phyloP scores from a whole-genome alignment of 2,329 filamentous ascomycete species.

The Fusarium multiceps region DNA sequence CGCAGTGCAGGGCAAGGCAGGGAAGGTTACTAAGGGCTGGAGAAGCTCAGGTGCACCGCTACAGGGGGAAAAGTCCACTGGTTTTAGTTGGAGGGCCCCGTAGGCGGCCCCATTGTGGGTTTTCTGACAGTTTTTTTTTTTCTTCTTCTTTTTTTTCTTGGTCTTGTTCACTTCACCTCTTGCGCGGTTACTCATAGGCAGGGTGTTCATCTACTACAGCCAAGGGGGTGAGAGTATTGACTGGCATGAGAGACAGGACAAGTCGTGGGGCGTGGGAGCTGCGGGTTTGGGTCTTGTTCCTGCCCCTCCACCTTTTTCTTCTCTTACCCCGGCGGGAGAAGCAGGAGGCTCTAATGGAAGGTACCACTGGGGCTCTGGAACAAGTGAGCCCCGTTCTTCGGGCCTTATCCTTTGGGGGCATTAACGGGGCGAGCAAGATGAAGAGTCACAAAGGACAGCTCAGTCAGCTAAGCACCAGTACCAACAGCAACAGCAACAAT shows the following conservation, averaged over 20 bases:
- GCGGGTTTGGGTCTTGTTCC: constrained; percentile 25
- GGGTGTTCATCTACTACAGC: constrained; percentile 15
- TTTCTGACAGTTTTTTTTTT: background rate
- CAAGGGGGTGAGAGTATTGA: constrained; percentile 17
- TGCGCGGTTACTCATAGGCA: constrained; percentile 3
- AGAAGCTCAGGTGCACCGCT: constrained; percentile 33
- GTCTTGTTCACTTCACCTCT: background rate
- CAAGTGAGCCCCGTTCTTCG: constrained; percentile 42
- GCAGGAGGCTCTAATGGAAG: constrained; percentile 45
- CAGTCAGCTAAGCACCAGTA: constrained; percentile 20
- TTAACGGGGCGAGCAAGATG: constrained; percentile 35
- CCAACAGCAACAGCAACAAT: background rate
- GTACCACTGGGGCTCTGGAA: constrained; percentile 38
- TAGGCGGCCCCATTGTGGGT: constrained; percentile 35
- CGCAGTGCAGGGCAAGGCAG: constrained; percentile 16
- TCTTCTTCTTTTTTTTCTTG: background rate
- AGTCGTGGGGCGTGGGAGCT: constrained; percentile 35
- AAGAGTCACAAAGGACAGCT: constrained; percentile 34
- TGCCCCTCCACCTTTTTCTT: constrained; percentile 41
- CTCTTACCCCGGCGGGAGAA: constrained; percentile 46
- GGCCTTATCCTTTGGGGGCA: constrained; percentile 39
- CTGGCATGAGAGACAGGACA: constrained; percentile 21
- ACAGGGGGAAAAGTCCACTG: constrained; percentile 30
- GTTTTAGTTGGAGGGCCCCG: constrained; percentile 17
- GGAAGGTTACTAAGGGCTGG: constrained; percentile 31